These are phyloP conservation scores for Austroboletus eburneus DNA, from an alignment of 768 basidiomycete species.

Conservation along the genomic window DNA sequence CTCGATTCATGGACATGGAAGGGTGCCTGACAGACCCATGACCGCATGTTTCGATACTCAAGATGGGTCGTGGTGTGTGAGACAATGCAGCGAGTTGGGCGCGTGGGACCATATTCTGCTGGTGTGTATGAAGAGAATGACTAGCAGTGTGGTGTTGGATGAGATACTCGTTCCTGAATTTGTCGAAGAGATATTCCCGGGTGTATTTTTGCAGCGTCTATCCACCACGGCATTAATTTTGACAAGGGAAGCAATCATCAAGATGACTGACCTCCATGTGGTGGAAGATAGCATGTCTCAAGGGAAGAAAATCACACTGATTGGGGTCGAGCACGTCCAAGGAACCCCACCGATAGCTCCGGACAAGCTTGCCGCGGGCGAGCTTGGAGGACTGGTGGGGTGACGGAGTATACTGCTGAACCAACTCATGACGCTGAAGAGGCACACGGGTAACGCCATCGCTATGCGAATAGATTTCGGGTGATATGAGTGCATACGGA, in stretches of 20 bases:
- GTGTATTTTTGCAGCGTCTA: slow-evolving; percentile 86
- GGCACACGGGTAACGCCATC: slow-evolving; percentile 64
- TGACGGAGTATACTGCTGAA: slow-evolving; percentile 69
- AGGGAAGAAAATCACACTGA: slow-evolving; percentile 77
- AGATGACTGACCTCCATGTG: slow-evolving; percentile 72
- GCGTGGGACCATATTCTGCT: slow-evolving; percentile 35
- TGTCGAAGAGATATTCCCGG: slow-evolving; percentile 76
- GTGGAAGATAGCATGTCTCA: slow-evolving; percentile 79
- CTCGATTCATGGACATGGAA: slow-evolving; percentile 43
- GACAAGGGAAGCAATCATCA: slow-evolving; percentile 12
- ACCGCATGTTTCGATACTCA: slow-evolving; percentile 57
- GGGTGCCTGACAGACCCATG: slow-evolving; percentile 44
- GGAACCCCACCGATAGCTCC: slow-evolving; percentile 80
- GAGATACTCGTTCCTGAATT: slow-evolving; percentile 60
- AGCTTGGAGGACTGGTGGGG: slow-evolving; percentile 44
- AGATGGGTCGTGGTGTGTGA: slow-evolving; percentile 49
- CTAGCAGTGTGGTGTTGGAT: slow-evolving; percentile 48
- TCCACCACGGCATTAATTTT: slow-evolving; percentile 18
- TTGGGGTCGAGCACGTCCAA: slow-evolving; percentile 74
- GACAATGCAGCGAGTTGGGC: slow-evolving; percentile 24
- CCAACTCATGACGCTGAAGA: slow-evolving; percentile 65
- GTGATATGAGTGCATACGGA: slow-evolving; percentile 82
- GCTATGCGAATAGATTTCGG: slow-evolving; percentile 80
- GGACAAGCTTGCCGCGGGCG: slow-evolving; percentile 58
- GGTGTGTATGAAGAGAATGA: slow-evolving; percentile 41